Evolutionary conservation across 352 stramenopile genomes (phyloP), one percentile per base, ranked within the genome.

Genomic region (Phytophthora citricola): DNA sequence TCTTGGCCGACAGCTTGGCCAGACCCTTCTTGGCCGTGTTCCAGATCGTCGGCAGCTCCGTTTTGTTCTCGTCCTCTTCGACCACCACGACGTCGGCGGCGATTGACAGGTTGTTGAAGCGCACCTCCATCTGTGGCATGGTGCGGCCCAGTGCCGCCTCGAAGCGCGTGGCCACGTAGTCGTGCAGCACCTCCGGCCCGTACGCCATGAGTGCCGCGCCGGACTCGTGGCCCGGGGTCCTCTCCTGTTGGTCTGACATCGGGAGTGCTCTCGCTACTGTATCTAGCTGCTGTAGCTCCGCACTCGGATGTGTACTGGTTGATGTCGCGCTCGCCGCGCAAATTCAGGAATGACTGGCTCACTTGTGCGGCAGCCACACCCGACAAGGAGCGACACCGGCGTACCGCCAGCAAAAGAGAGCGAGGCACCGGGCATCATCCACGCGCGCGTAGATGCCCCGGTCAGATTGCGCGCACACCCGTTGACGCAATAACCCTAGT

Each of bases 111-210:
- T 72, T 58, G 5, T 49, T 54, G 59, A 57, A 73, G 51, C 65
- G 65, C 15, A 85, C 57, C 52, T 85, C 73, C 66, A 85, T 80
- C 61, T 78, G 73, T 17, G 76, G 73, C 66, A 85, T 79, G 20
- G 70, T 55, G 10, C 66, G 63, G 40, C 71, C 71, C 53, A 85
- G 48, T 14, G 76, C 71, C 38, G 60, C 58, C 61, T 82, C 63
- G 11, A 85, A 55, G 7, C 47, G 47, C 6, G 50, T 47, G 0
- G 73, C 63, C 24, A 86, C 65, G 73, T 73, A 74, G 26, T 63
- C 38, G 65, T 85, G 71, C 59, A 85, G 61, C 57, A 63, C 63
- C 5, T 69, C 55, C 14, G 76, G 65, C 10, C 68, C 71, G 14
- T 70, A 59, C 9, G 73, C 69, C 57, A 84, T 73, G 32, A 81